Evolutionary conservation across 2,329 filamentous ascomycete genomes (phyloP), one percentile per base, ranked within the genome.

Genomic region (Exophiala oligosperma): DNA sequence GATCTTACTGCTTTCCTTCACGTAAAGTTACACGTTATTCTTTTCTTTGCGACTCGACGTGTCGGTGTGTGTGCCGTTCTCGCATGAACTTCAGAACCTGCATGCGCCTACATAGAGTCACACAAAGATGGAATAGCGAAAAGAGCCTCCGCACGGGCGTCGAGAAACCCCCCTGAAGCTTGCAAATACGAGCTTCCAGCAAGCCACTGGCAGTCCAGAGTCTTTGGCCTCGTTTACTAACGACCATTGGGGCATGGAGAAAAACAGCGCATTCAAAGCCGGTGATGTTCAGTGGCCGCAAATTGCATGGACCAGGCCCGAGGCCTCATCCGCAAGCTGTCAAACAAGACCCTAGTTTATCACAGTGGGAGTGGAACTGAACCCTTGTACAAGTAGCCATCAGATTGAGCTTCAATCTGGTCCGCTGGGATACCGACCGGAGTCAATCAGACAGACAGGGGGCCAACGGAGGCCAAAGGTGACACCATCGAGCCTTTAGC

Each of bases 181-280:
- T 29, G 46, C 46, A 48, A 29, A 48, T n/a, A 48, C 26, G 46
- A 48, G 26, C 46, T 3, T 11, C 26, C 12, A 14, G 46, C 46
- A 48, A 48, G 46, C 46, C 46, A 48, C 46, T 48, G n/a, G 26
- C n/a, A 48, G 44, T 48, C 46, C 46, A 48, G 46, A 48, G 46
- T 48, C 46, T n/a, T 28, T 48, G 46, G 26, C 46, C n/a, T 48
- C 23, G 26, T 48, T 23, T 7, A 48, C 46, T 48, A 48, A 28
- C 24, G 24, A 48, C 46, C 23, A 48, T 48, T 48, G 9, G 24
- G 46, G 46, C 29, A 48, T 17, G n/a, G 46, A 9, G 8, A 48
- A 26, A 14, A n/a, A 29, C 46, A 29, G 24, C 46, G 32, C 46
- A 14, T 32, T 26, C 24, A 9, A 48, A 17, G 46, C 28, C 46